Percentiles rank a stretch among this genome's conserved stretches.
Evolutionary conservation across 1,139 yeast species (phyloP).

Genomic region (Pichia sp.): DNA sequence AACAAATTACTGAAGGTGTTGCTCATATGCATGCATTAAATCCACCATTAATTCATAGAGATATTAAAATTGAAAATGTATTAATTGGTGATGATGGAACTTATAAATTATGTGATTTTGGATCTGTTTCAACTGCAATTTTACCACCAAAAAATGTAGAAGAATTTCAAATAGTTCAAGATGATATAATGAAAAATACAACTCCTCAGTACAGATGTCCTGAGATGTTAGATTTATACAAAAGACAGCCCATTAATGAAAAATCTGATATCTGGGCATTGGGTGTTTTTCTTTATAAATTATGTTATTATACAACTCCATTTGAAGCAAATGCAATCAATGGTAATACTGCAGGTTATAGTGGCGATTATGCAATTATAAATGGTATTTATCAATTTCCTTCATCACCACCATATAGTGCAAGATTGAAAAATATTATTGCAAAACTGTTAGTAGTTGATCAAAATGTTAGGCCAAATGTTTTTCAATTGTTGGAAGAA

Average conservation of each 20-base stretch:
- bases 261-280: constrained; percentile 96
- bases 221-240: constrained; percentile 87
- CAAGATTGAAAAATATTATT: constrained; percentile 64
- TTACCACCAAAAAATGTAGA: constrained; percentile 60
- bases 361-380: constrained; percentile 66
- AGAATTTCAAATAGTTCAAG: constrained; percentile 64
- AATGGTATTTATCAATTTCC: constrained; percentile 64
- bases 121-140: constrained; percentile 72
- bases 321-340: constrained; percentile 54
- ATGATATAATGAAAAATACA: constrained; percentile 84
- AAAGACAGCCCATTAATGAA: constrained; percentile 86
- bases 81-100: constrained; percentile 66
- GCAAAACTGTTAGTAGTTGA: constrained; percentile 41
- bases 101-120: constrained; percentile 89
- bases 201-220: constrained; percentile 98
- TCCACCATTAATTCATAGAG: constrained; percentile 67
- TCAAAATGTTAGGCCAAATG: constrained; percentile 68
- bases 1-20: constrained; percentile 75
- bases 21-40: constrained; percentile 81
- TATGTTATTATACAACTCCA: constrained; percentile 92
- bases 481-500: constrained; percentile 62
- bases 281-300: constrained; percentile 83
- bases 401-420: constrained; percentile 46
- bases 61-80: constrained; percentile 92
- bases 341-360: constrained; percentile 29